Evolutionary conservation across 2,329 filamentous ascomycete genomes (phyloP).

Genomic region (Alternaria sp.): DNA sequence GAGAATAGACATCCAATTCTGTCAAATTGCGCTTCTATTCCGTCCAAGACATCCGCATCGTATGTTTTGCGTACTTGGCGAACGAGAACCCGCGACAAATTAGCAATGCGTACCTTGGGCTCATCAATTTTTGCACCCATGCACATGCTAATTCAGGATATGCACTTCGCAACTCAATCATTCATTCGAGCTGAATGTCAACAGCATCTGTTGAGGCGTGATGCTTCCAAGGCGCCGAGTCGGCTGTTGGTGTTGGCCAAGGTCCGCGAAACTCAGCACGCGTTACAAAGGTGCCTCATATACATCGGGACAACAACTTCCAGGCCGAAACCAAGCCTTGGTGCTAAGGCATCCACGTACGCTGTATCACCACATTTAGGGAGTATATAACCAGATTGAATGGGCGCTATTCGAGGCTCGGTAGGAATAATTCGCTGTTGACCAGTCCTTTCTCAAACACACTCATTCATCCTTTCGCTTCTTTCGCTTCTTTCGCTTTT

Average conservation of each 20-base stretch:
- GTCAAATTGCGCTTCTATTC: not conserved
- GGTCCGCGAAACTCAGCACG: conserved; percentile 16
- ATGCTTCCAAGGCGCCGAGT: not conserved
- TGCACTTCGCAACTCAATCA: not conserved
- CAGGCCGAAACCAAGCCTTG: conserved; percentile 28
- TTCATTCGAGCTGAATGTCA: not conserved
- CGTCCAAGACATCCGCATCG: not conserved
- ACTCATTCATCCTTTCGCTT: conserved; percentile 18
- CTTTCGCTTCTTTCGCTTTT: conserved; percentile 7
- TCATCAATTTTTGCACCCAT: not conserved
- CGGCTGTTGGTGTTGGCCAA: conserved; percentile 12
- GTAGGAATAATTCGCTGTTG: conserved; percentile 30
- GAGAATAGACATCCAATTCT: accelerated
- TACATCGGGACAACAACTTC: conserved; percentile 15
- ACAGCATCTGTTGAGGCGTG: not conserved
- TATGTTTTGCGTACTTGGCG: not conserved
- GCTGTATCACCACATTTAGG: not conserved
- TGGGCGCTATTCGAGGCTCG: not conserved
- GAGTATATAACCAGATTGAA: conserved; percentile 5
- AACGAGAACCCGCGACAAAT: not conserved
- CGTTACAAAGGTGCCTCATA: conserved; percentile 26
- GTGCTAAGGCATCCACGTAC: conserved; percentile 16
- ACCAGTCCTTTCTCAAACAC: conserved; percentile 27
- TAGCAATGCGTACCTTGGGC: not conserved
- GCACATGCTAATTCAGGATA: not conserved